A percentile compares a stretch with the other conserved stretches of the same genome.
These are phyloP conservation scores for Claviceps pazoutovae DNA, from an alignment of 2,329 filamentous ascomycete species.

Conservation along the genomic window DNA sequence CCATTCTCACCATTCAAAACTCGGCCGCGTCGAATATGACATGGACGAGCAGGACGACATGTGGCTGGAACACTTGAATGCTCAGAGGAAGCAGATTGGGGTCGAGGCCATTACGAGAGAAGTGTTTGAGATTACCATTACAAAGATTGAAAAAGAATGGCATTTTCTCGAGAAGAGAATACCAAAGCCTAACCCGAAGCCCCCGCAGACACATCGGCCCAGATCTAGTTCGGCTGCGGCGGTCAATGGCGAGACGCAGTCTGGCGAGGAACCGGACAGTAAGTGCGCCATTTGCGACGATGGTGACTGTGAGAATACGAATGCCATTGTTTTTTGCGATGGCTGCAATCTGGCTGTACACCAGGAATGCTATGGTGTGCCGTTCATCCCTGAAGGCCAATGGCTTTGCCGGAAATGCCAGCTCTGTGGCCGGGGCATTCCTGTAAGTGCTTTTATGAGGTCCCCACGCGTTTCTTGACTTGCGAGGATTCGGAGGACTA, in stretches of 20 bases:
- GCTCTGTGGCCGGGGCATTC: conserved; percentile 79
- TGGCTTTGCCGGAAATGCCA: conserved; percentile 97
- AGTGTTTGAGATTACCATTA: conserved; percentile 94
- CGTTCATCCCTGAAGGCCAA: conserved; percentile 95
- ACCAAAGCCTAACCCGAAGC: conserved; percentile 91
- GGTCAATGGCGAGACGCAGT: conserved; percentile 78
- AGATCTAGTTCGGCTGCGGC: conserved; percentile 88
- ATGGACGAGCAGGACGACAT: conserved; percentile 99
- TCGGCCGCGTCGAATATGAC: conserved; percentile 90
- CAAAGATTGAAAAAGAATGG: conserved; percentile 98
- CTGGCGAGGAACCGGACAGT: conserved; percentile 84
- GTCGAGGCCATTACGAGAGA: conserved; percentile 80
- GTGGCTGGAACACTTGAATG: conserved; percentile 81
- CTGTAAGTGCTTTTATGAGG: conserved; percentile 34
- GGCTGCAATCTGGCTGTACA: conserved; percentile 95
- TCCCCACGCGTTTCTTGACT: too few relatives aligned
- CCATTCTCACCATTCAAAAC: conserved; percentile 21
- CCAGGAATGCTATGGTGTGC: conserved; percentile 96
- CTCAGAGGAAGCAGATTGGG: conserved; percentile 56
- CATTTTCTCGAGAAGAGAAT: conserved; percentile 91
- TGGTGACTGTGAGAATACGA: conserved; percentile 98
- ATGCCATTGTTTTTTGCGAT: conserved; percentile 97
- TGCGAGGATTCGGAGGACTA: too few relatives aligned
- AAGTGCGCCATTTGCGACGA: conserved; percentile 98
- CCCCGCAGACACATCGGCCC: conserved; percentile 84